Conservation (phyloP, 1,284 basidiomycete species). For the Hymenochaete sp. region DNA sequence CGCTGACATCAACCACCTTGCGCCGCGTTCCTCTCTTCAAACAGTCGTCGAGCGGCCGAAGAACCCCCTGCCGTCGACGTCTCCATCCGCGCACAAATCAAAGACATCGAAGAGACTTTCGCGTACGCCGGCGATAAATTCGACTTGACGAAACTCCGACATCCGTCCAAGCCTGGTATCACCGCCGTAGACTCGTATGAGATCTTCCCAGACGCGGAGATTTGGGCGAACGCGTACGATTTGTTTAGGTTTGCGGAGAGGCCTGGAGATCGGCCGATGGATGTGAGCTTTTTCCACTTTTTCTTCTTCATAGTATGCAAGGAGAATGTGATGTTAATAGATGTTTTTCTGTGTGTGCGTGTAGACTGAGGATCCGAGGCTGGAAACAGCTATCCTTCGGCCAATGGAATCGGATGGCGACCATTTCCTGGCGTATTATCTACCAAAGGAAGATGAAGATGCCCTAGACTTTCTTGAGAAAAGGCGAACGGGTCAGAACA, state of each 20-base stretch:
- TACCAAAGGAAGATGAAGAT: conserved; percentile 70
- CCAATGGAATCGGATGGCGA: conserved; percentile 83
- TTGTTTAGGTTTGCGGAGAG: conserved; percentile 83
- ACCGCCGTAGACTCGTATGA: conserved; percentile 80
- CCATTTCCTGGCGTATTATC: conserved; percentile 83
- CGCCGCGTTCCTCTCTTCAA: conserved; percentile 13
- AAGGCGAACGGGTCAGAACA: conserved; percentile 32
- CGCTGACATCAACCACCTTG: not conserved
- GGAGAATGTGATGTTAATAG: not conserved
- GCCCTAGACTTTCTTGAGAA: conserved; percentile 51
- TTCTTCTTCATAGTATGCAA: too few species aligned
- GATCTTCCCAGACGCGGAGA: conserved; percentile 77
- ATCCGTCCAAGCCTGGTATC: conserved; percentile 74
- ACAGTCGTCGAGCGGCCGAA: conserved; percentile 44
- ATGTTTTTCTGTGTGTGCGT: conserved; percentile 11
- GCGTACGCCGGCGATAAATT: conserved; percentile 51
- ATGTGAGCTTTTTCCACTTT: conserved; percentile 35
- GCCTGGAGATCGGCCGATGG: conserved; percentile 65
- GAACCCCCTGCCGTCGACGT: conserved; percentile 49
- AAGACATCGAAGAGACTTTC: conserved; percentile 80
- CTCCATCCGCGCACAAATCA: conserved; percentile 70
- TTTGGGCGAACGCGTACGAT: conserved; percentile 87
- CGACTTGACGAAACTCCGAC: conserved; percentile 50
- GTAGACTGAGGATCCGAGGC: conserved; percentile 63
- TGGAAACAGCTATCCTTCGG: conserved; percentile 79